A percentile compares a stretch with the other conserved stretches of the same genome.
Conservation (phyloP, 495 filamentous ascomycete genomes). For the Parmelia sp. region DNA sequence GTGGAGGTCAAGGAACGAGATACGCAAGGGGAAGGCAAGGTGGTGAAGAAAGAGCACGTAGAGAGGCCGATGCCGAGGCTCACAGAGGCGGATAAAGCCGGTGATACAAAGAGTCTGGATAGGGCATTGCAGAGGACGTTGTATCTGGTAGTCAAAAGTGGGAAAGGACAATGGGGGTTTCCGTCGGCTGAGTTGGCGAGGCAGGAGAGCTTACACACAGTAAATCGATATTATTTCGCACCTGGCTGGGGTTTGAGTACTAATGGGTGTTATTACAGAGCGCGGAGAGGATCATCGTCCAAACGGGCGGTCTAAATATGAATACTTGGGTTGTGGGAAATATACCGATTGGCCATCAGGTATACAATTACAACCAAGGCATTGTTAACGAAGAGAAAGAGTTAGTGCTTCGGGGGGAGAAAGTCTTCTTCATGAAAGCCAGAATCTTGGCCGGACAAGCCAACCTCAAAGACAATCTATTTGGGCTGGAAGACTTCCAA, state of each 20-base stretch:
- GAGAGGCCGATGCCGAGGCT: conserved; percentile 63
- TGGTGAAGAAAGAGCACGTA: conserved; percentile 55
- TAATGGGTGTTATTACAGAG: conserved; percentile 47
- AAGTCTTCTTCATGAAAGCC: conserved; percentile 91
- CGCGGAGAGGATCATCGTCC: conserved; percentile 66
- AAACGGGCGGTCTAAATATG: conserved; percentile 87
- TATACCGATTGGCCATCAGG: conserved; percentile 76
- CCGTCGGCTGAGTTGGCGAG: conserved; percentile 58
- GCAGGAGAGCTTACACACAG: conserved; percentile 73
- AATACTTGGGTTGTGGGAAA: conserved; percentile 97
- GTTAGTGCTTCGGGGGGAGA: conserved; percentile 54
- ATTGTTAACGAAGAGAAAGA: conserved; percentile 31
- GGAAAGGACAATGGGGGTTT: conserved; percentile 71
- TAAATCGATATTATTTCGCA: conserved; percentile 40
- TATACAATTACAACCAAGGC: conserved; percentile 38
- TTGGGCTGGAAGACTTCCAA: conserved; percentile 73
- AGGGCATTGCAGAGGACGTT: conserved; percentile 69
- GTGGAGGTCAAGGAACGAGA: conserved; percentile 57
- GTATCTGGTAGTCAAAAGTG: conserved; percentile 71
- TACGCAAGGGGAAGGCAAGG: conserved; percentile 54
- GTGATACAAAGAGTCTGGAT: conserved; percentile 70
- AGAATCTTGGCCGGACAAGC: conserved; percentile 96
- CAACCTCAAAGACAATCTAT: conserved; percentile 63
- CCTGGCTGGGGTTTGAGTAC: neutral
- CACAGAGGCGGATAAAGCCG: conserved; percentile 74